Evolutionary conservation across 2,329 filamentous ascomycete genomes (phyloP), one percentile per base, ranked within the genome.

Genomic region (Coniochaeta pulveracea): DNA sequence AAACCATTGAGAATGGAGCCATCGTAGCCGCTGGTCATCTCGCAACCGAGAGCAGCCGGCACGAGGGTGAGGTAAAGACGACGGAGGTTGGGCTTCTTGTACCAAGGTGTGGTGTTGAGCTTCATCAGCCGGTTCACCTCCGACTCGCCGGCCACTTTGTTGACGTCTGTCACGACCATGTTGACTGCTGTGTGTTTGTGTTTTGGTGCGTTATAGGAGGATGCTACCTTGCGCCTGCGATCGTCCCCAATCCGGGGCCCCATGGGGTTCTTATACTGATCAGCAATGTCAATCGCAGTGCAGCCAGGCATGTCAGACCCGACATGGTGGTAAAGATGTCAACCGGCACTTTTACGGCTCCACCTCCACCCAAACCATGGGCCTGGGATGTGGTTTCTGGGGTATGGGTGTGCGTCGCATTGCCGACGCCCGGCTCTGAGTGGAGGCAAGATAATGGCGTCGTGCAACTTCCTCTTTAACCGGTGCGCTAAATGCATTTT

Each of bases 1-100:
- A 60, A 37, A 33, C 55, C 55, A 37, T 58, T 60, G 49, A 58
- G 54, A 42, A 59, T 42, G n/a, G 52, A 56, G 14, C 51, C 56
- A 37, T 60, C 56, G 28, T 43, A 45, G 10, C 37, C 37, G 14
- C 19, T 37, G 9, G 41, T 41, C 35, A 42, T 44, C 38, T 44
- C 42, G 26, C 42, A 40, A 10, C 39, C 41, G 23, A 44, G 28
- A 16, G 31, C 36, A 2, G 34, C 37, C 10, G 39, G 39, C 8
- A 41, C 37, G 17, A 42, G 29, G 25, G 30, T 34, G 21, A 38
- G 15, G 35, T 44, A 44, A 19, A 44, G 35, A 10, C 16, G 18
- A 4, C 43, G 40, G 4, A 46, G 37, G 27, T 46, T 43, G n/a
- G 35, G 40, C 35, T 46, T 46, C 26, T 37, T 34, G 22, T 44